Percentiles rank a stretch among this genome's conserved stretches.
These are phyloP conservation scores for Backusella morwellensis DNA, from an alignment of 192 early-diverging fungal species.

Conservation along the genomic window DNA sequence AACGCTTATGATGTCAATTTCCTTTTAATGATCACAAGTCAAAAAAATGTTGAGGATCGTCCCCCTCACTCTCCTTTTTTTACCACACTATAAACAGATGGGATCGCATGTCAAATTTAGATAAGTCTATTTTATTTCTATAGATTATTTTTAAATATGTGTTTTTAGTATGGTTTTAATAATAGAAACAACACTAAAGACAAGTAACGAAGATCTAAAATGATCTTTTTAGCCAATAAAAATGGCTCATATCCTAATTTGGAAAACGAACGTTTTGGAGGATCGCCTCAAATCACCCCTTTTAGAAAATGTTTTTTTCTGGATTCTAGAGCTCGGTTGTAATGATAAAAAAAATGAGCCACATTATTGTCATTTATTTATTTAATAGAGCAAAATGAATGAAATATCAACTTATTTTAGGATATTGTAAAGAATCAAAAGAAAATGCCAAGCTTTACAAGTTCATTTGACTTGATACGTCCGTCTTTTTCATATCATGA, in stretches of 20 bases:
- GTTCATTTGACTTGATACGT: not conserved
- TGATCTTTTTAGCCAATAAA: not conserved
- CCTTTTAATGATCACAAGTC: not conserved
- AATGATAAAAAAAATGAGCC: not conserved
- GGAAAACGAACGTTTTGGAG: not conserved
- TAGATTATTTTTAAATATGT: not conserved
- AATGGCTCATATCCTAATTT: not conserved
- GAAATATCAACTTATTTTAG: not conserved
- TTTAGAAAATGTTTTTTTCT: constrained; percentile 4
- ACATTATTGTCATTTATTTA: not conserved
- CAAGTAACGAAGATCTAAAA: not conserved
- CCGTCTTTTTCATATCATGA: not conserved
- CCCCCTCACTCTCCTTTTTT: not conserved
- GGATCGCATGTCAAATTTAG: not conserved
- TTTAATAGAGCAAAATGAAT: not conserved
- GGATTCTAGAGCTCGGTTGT: not conserved
- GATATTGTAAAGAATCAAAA: not conserved
- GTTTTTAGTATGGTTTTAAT: not conserved
- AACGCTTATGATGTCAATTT: constrained; percentile 1
- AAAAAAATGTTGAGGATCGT: not conserved
- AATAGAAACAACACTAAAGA: not conserved
- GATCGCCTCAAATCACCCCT: not conserved
- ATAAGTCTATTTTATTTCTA: not conserved
- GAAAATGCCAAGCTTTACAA: not conserved
- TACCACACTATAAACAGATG: not conserved